Evolutionary conservation across 225 moss, liverwort and hornwort genomes (phyloP).

Genomic region (Bryum argenteum): DNA sequence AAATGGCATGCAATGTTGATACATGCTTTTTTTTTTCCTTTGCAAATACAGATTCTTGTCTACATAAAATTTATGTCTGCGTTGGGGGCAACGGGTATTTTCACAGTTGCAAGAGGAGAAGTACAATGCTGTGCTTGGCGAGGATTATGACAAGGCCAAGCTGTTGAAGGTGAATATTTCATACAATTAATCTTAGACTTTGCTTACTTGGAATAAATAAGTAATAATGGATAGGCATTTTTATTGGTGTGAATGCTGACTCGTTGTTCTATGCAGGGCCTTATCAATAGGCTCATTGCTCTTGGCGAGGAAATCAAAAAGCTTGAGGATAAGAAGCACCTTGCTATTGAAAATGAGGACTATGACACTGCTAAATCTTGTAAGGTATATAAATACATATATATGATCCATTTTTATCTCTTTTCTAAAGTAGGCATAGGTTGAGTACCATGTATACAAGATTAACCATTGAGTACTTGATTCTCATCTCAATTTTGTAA

Average conservation of each 20-base stretch:
- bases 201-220: no score
- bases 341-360: slow-evolving; percentile 79
- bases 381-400: slow-evolving; percentile 71
- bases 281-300: slow-evolving; percentile 72
- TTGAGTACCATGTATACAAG: no score
- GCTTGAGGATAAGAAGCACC: slow-evolving; percentile 67
- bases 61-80: slow-evolving; percentile 40
- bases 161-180: slow-evolving; percentile 61
- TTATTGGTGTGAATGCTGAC: no score
- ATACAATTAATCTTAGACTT: no score
- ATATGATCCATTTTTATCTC: not conserved
- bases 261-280: slow-evolving; percentile 35
- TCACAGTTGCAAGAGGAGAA: slow-evolving; percentile 94
- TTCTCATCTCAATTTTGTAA: not conserved
- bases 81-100: slow-evolving; percentile 47
- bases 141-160: slow-evolving; percentile 96
- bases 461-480: no score
- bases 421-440: not conserved
- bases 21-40: slow-evolving; percentile 5
- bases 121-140: slow-evolving; percentile 61
- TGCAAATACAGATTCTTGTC: slow-evolving; percentile 26
- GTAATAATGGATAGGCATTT: no score
- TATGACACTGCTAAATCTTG: slow-evolving; percentile 85
- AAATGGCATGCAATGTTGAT: slow-evolving; percentile 12
- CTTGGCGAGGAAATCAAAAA: slow-evolving; percentile 75